Evolutionary conservation across 228 moss, liverwort and hornwort species (phyloP).

Genomic region (Sphagnum fallax): DNA sequence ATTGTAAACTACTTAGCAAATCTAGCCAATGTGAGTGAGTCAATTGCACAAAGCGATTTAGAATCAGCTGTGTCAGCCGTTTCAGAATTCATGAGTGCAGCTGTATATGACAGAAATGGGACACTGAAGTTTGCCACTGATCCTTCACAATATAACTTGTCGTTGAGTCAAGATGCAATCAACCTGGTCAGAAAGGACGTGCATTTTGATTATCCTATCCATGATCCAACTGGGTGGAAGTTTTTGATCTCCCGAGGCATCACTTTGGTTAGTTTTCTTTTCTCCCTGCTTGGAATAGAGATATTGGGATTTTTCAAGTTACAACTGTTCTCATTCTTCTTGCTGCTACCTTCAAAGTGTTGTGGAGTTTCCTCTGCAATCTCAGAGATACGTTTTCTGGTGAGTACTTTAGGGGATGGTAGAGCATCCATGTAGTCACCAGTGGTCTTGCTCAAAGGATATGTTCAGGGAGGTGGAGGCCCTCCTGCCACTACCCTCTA

Average conservation of each 20-base stretch:
- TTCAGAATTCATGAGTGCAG: slow-evolving; percentile 41
- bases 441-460: no score
- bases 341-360: no score
- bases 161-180: slow-evolving; percentile 17
- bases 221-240: slow-evolving; percentile 18
- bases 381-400: no score
- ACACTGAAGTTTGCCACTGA: slow-evolving; percentile 15
- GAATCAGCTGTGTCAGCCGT: slow-evolving; percentile 39
- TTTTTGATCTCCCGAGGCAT: slow-evolving; percentile 37
- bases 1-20: slow-evolving; percentile 27
- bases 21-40: slow-evolving; percentile 22
- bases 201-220: slow-evolving; percentile 29
- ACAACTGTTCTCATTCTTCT: no score
- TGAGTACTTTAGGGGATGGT: no score
- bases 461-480: no score
- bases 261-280: slow-evolving; percentile 8
- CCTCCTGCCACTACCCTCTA: no score
- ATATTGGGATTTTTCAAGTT: no score
- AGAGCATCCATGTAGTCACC: no score
- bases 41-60: slow-evolving; percentile 30
- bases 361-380: no score
- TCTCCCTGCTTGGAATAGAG: neutral
- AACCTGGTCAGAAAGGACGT: slow-evolving; percentile 12
- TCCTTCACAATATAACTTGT: slow-evolving; percentile 10
- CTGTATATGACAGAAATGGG: slow-evolving; percentile 34